Conservation (phyloP, 202 grass and related monocot genomes). For the Setaria viridis region DNA sequence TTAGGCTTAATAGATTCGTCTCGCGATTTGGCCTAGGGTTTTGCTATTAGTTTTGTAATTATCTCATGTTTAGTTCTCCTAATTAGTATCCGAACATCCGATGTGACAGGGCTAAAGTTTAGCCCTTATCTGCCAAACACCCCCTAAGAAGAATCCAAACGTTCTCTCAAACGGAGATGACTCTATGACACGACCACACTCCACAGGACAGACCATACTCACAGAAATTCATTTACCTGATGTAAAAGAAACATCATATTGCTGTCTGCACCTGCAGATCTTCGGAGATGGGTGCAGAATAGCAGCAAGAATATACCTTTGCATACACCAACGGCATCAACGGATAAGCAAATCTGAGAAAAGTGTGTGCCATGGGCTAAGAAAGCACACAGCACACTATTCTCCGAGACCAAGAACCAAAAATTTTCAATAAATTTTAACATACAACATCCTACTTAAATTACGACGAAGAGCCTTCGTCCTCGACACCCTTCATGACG, state of each 20-base stretch:
- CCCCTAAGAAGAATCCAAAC: too few relatives aligned
- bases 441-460: background rate
- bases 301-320: constrained; percentile 24
- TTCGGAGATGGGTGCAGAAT: background rate
- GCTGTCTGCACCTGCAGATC: constrained; percentile 4
- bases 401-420: constrained; percentile 56
- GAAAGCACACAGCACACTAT: constrained; percentile 49
- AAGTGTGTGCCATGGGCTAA: constrained; percentile 43
- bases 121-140: too few relatives aligned
- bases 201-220: background rate
- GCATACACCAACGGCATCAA: constrained; percentile 35
- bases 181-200: background rate
- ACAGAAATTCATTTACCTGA: background rate
- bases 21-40: too few relatives aligned
- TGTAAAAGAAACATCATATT: constrained; percentile 3
- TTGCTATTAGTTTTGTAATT: too few relatives aligned
- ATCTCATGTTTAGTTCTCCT: too few relatives aligned
- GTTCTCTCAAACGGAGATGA: background rate
- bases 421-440: constrained; percentile 35
- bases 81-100: too few relatives aligned
- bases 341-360: constrained; percentile 7
- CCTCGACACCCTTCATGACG: constrained; percentile 69
- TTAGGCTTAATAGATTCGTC: too few relatives aligned
- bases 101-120: too few relatives aligned
- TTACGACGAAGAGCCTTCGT: constrained; percentile 63